Conservation (phyloP, 352 stramenopile species). For the Phytophthora vignae region DNA sequence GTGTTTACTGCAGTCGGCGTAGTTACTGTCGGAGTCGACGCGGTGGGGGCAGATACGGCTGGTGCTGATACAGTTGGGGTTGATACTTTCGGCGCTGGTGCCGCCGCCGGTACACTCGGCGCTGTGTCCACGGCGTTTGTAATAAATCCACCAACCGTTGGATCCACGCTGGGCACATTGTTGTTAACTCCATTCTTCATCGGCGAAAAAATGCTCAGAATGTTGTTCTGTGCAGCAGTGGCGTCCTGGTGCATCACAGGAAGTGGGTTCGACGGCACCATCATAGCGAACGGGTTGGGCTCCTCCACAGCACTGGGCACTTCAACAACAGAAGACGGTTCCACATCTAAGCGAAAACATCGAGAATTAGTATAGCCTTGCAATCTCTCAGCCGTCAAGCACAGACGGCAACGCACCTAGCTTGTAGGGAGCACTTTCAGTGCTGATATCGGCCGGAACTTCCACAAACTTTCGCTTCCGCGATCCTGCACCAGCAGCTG, state of each 20-base stretch:
- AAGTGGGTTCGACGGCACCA: conserved; percentile 31
- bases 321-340: conserved; percentile 58
- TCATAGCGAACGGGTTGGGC: conserved; percentile 44
- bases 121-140: conserved; percentile 33
- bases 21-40: conserved; percentile 15
- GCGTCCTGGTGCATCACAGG: conserved; percentile 22
- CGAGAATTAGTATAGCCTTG: background rate
- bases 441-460: conserved; percentile 44
- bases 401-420: conserved; percentile 24
- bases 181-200: conserved; percentile 32
- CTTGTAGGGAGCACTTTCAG: conserved; percentile 30
- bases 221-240: conserved; percentile 49
- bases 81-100: conserved; percentile 9
- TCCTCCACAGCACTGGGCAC: conserved; percentile 48
- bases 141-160: conserved; percentile 31
- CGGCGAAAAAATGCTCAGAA: conserved; percentile 84
- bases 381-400: background rate
- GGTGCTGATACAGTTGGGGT: conserved; percentile 9
- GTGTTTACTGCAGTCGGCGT: conserved; percentile 9
- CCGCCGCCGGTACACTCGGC: background rate
- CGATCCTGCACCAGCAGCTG: conserved; percentile 41
- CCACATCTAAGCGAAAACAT: conserved; percentile 25
- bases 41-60: conserved; percentile 13
- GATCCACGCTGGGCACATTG: conserved; percentile 27
- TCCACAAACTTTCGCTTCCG: conserved; percentile 90